phyloP scores from a whole-genome alignment of 176 grass and related monocot genomes.

The Poa annua region DNA sequence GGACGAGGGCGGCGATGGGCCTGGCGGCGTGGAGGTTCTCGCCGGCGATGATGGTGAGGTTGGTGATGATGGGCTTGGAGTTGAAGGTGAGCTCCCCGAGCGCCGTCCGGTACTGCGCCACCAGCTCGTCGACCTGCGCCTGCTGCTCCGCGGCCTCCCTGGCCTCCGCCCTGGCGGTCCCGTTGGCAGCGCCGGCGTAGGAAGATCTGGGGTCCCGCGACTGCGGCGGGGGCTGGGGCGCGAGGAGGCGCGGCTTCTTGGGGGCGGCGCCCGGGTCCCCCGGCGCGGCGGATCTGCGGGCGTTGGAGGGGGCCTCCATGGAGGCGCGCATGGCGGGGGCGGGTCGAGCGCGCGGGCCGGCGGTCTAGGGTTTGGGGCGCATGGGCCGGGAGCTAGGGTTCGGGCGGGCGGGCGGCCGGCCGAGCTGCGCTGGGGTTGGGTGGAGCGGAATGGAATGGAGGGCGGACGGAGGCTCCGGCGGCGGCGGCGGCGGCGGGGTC shows the following conservation, averaged over 20 bases:
- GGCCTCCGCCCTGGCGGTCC: not conserved
- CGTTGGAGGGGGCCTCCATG: not conserved
- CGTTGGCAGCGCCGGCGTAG: slow-evolving; percentile 3
- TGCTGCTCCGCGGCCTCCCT: slow-evolving; percentile 23
- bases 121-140: slow-evolving; percentile 66
- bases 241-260: slow-evolving; percentile 73
- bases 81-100: slow-evolving; percentile 97
- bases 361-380: slow-evolving; percentile 24
- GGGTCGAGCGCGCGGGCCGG: not conserved
- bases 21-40: slow-evolving; percentile 92
- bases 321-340: slow-evolving; percentile 10
- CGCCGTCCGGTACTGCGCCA: slow-evolving; percentile 91
- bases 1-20: slow-evolving; percentile 77
- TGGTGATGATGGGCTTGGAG: slow-evolving; percentile 99
- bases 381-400: slow-evolving; percentile 27
- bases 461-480: not conserved
- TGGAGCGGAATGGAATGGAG: not conserved
- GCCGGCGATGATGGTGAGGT: slow-evolving; percentile 98
- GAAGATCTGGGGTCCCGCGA: slow-evolving; percentile 65
- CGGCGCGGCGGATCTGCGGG: slow-evolving; percentile 75
- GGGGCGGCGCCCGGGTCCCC: slow-evolving; percentile 47
- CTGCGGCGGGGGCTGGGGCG: not conserved
- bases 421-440: not conserved
- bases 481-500: not conserved
- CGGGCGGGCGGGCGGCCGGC: not conserved